Evolutionary conservation across 2,329 filamentous ascomycete species (phyloP).

Genomic region (Neonectria coccinea): DNA sequence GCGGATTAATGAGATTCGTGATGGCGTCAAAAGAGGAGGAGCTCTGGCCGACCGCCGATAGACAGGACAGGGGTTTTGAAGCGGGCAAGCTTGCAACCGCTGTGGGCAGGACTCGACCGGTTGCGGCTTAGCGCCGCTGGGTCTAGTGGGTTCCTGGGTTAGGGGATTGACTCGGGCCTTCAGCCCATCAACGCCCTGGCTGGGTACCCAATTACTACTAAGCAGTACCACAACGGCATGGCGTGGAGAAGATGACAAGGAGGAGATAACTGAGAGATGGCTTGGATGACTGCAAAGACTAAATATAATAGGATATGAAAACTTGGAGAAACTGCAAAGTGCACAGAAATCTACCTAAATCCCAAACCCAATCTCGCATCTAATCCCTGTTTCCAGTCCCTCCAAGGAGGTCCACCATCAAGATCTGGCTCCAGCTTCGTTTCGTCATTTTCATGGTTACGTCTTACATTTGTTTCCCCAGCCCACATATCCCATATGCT

Average conservation of each 20-base stretch:
- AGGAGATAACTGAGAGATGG: too few relatives aligned
- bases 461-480: background rate
- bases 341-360: background rate
- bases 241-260: too few relatives aligned
- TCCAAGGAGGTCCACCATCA: background rate
- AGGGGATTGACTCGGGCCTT: background rate
- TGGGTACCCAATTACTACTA: too few relatives aligned
- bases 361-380: background rate
- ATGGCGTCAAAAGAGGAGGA: constrained; percentile 24
- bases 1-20: constrained; percentile 5
- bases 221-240: too few relatives aligned
- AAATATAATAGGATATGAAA: too few relatives aligned
- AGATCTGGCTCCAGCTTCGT: background rate
- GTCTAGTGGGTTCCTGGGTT: constrained; percentile 8
- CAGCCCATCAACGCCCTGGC: too few relatives aligned
- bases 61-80: background rate
- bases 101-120: constrained; percentile 1
- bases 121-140: background rate
- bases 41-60: background rate
- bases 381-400: too few relatives aligned
- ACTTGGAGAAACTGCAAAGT: too few relatives aligned
- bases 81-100: background rate
- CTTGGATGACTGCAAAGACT: too few relatives aligned
- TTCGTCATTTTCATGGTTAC: background rate
- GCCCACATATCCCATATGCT: background rate